Base-by-base conservation (phyloP, 805 yeast species). In the Metschnikowia reukaufii region DNA sequence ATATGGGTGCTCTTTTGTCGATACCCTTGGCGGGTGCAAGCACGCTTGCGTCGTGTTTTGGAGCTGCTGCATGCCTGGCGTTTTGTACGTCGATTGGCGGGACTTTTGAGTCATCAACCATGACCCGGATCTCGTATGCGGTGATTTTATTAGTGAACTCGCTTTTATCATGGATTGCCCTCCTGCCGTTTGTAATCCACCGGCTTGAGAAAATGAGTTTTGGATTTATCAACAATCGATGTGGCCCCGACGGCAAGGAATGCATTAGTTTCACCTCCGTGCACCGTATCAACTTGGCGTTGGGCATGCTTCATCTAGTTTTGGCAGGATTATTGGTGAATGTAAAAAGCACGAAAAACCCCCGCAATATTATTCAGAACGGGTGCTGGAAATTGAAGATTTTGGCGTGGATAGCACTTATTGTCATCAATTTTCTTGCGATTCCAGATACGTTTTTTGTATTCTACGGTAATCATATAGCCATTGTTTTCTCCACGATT, bases 201-300 rank as follows among this genome's bases (percentile, higher is more conserved):
- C 80, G 86, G 67, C 81, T 94, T 7, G 94, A 86, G 50, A 78
- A 77, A 48, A 73, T 89, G 6, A 76, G 88, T 0, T 77, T 83
- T 67, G 89, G 88, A 12, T 73, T 78, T 48, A 79, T 87, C 59
- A 84, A 83, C 57, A 76, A 76, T 52, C 82, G 79, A 35, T 92
- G 99, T 67, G 82, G 76, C 3, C 72, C 73, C 5, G 74, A 83
- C 36, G 96, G 94, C 12, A 80, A 81, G 18, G 85, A 86, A 57
- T 90, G 96, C 65, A 73, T 73, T 39, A 96, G 97, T 39, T 94
- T 92, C 66, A 88, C 89, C 13, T 91, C 96, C 4, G 97, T 94
- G n/a, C 95, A 94, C 63, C 72, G 98, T 46, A 73, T 94, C 58
- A 89, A 89, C 66, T 87, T 90, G 61, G 91, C 97, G 2, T 70